Conservation (phyloP, 2,329 filamentous ascomycete genomes). For the Huntiella bhutanensis region DNA sequence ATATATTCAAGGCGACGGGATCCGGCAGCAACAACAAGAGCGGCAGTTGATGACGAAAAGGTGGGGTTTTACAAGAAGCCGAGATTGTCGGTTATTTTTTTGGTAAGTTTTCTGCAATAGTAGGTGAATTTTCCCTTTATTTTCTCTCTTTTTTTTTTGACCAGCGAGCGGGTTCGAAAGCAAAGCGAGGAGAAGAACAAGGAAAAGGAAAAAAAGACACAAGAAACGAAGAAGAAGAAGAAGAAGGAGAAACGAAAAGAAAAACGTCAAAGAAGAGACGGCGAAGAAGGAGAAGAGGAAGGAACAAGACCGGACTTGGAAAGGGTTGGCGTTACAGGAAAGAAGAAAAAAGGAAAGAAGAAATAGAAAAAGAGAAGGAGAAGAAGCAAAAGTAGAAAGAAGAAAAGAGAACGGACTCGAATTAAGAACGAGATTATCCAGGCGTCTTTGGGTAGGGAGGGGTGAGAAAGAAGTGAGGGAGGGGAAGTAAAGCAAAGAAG, state of each 20-base stretch:
- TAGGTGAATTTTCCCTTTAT: too few species aligned
- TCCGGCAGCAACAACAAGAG: too few species aligned
- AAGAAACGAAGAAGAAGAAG: conserved; percentile 7
- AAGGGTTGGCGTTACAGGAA: conserved; percentile 5
- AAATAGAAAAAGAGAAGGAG: conserved; percentile 4
- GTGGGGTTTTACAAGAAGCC: too few species aligned
- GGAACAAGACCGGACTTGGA: conserved; percentile 5
- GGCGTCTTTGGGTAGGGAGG: conserved; percentile 1
- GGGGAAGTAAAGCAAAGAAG: too few species aligned
- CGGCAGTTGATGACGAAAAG: too few species aligned
- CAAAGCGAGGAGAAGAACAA: conserved; percentile 8
- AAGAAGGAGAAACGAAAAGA: conserved; percentile 5
- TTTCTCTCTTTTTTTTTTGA: too few species aligned
- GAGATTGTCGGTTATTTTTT: too few species aligned
- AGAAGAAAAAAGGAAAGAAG: conserved; percentile 6
- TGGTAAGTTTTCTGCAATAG: too few species aligned
- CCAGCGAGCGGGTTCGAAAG: neutral
- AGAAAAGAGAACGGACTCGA: conserved; percentile 4
- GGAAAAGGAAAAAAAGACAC: conserved; percentile 9
- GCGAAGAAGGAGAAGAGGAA: conserved; percentile 4
- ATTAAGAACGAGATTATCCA: too few species aligned
- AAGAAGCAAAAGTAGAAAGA: neutral
- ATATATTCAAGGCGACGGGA: too few species aligned
- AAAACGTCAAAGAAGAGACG: neutral
- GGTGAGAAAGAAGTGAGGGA: conserved; percentile 6